Percentiles rank a stretch among this genome's conserved stretches.
These are phyloP conservation scores for Biscutella auriculata DNA, from an alignment of 441 rosid species.

Conservation along the genomic window DNA sequence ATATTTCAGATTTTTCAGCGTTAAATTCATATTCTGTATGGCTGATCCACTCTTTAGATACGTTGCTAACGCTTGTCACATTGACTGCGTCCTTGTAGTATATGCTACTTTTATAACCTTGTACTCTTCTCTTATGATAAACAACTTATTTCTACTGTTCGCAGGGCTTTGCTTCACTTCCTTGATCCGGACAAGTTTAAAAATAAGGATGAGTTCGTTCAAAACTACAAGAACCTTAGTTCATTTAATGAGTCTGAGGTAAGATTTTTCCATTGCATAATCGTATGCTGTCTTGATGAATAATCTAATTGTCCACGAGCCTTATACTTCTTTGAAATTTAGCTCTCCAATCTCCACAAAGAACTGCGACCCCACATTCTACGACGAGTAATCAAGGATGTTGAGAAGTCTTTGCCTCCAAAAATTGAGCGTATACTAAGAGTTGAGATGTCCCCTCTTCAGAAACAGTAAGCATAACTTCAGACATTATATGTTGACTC, in stretches of 20 bases:
- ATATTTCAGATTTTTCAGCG: neutral
- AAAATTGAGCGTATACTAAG: conserved; percentile 97
- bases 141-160: neutral
- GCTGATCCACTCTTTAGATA: neutral
- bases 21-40: neutral
- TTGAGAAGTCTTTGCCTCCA: conserved; percentile 97
- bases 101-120: conserved; percentile 1
- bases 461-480: conserved; percentile 70
- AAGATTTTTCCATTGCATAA: conserved; percentile 8
- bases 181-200: conserved; percentile 88
- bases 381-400: conserved; percentile 98
- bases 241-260: conserved; percentile 96
- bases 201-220: conserved; percentile 90
- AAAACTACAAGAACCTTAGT: conserved; percentile 96
- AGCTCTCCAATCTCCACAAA: conserved; percentile 98
- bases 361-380: conserved; percentile 98
- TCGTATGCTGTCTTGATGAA: conserved; percentile 5
- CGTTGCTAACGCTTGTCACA: neutral
- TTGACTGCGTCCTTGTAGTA: neutral
- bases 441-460: conserved; percentile 99
- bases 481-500: conserved; percentile 2
- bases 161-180: conserved; percentile 97
- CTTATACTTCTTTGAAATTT: conserved; percentile 18
- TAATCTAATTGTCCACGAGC: conserved; percentile 7
- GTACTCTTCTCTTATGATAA: conserved; percentile 1